phyloP scores from a whole-genome alignment of 129 eudicot genomes.

The Deinandra increscens region DNA sequence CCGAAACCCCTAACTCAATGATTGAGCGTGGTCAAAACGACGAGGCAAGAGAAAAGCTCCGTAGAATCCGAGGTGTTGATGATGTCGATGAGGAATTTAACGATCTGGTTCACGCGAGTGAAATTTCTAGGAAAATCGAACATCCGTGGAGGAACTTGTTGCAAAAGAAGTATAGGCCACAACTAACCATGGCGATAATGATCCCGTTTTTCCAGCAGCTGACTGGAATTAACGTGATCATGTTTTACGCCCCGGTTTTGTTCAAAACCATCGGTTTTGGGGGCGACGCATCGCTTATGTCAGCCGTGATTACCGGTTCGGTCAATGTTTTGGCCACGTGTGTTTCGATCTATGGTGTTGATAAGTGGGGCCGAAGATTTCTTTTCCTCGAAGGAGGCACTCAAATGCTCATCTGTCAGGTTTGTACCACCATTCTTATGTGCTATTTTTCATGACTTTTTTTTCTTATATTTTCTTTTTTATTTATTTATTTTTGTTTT shows the following conservation, averaged over 20 bases:
- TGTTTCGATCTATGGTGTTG: slow-evolving; percentile 78
- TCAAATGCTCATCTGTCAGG: slow-evolving; percentile 95
- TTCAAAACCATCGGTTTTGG: slow-evolving; percentile 82
- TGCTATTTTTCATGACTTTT: not conserved
- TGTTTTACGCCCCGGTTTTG: slow-evolving; percentile 96
- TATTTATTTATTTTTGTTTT: not conserved
- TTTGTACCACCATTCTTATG: slow-evolving; percentile 22
- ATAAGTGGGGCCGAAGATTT: slow-evolving; percentile 72
- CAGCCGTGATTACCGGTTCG: slow-evolving; percentile 76
- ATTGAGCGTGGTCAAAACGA: slow-evolving; percentile 67
- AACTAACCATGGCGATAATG: slow-evolving; percentile 75
- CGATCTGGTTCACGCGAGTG: slow-evolving; percentile 73
- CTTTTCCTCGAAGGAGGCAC: slow-evolving; percentile 84
- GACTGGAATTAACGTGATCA: slow-evolving; percentile 89
- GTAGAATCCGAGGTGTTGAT: slow-evolving; percentile 61
- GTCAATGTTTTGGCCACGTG: slow-evolving; percentile 74
- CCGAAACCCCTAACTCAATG: slow-evolving; percentile 91
- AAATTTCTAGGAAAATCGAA: slow-evolving; percentile 58
- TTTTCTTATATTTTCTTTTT: not conserved
- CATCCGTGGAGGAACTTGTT: slow-evolving; percentile 78
- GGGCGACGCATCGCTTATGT: slow-evolving; percentile 71
- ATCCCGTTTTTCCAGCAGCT: slow-evolving; percentile 88
- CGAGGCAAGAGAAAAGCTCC: slow-evolving; percentile 51
- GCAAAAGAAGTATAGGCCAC: slow-evolving; percentile 75
- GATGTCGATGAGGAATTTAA: slow-evolving; percentile 62